These are phyloP conservation scores for Epichloe elymi DNA, from an alignment of 2,329 filamentous ascomycete species.

Conservation along the genomic window DNA sequence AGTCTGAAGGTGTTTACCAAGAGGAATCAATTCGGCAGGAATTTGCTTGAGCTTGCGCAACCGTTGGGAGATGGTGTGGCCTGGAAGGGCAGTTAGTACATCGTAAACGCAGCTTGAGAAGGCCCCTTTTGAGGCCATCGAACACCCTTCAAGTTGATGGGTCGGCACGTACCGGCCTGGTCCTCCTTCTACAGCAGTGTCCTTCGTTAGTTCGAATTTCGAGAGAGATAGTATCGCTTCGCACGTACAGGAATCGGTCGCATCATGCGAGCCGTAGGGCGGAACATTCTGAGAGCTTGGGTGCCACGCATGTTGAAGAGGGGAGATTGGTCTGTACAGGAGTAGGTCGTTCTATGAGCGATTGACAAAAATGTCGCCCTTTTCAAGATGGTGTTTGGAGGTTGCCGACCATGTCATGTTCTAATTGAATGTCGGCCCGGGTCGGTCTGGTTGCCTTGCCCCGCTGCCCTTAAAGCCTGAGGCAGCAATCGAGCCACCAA, in stretches of 20 bases:
- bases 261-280: slow-evolving; percentile 53
- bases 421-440: slow-evolving; percentile 21
- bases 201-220: slow-evolving; percentile 13
- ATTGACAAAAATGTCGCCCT: slow-evolving; percentile 18
- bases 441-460: slow-evolving; percentile 20
- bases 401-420: slow-evolving; percentile 23
- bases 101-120: not conserved
- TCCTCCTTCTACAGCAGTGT: slow-evolving; percentile 44
- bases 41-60: slow-evolving; percentile 80
- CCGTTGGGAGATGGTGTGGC: slow-evolving; percentile 93
- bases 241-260: slow-evolving; percentile 55
- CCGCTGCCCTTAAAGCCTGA: slow-evolving; percentile 25
- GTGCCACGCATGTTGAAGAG: slow-evolving; percentile 49
- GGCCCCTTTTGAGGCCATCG: not conserved
- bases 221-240: not conserved
- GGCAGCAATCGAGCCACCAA: slow-evolving; percentile 22
- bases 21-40: slow-evolving; percentile 85
- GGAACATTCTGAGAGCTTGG: slow-evolving; percentile 52
- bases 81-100: slow-evolving; percentile 31
- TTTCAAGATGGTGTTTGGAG: slow-evolving; percentile 16
- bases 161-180: slow-evolving; percentile 46
- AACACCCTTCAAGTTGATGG: not conserved
- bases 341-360: slow-evolving; percentile 15
- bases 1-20: slow-evolving; percentile 46
- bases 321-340: slow-evolving; percentile 6